phyloP scores from a whole-genome alignment of 768 basidiomycete genomes.

The Dioszegia aurantiaca region DNA sequence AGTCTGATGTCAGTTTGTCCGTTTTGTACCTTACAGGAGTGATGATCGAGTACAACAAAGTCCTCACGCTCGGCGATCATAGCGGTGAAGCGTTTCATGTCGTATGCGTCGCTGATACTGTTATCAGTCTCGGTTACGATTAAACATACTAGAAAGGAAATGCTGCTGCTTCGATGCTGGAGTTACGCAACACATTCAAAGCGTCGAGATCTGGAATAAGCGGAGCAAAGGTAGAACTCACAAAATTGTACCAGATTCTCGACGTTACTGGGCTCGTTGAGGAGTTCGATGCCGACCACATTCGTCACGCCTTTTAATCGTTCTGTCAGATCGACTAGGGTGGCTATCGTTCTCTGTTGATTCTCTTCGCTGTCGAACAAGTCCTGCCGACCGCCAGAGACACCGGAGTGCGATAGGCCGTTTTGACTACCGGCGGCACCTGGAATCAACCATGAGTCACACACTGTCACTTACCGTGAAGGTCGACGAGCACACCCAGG shows the following conservation, averaged over 20 bases:
- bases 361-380: slow-evolving; percentile 54
- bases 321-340: slow-evolving; percentile 54
- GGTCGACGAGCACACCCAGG: slow-evolving; percentile 47
- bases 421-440: slow-evolving; percentile 12
- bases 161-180: slow-evolving; percentile 36
- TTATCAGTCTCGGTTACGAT: not conserved
- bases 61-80: slow-evolving; percentile 43
- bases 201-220: slow-evolving; percentile 4
- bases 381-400: slow-evolving; percentile 44
- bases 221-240: not conserved
- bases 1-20: slow-evolving; percentile 17
- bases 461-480: slow-evolving; percentile 33
- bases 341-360: slow-evolving; percentile 54
- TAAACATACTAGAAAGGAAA: slow-evolving; percentile 45
- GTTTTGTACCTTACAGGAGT: slow-evolving; percentile 21
- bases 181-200: slow-evolving; percentile 1
- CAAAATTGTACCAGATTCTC: slow-evolving; percentile 37
- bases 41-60: slow-evolving; percentile 53
- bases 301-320: slow-evolving; percentile 50
- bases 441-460: not conserved
- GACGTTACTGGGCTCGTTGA: slow-evolving; percentile 49
- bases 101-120: slow-evolving; percentile 44
- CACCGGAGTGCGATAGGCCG: slow-evolving; percentile 42
- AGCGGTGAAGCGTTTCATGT: slow-evolving; percentile 38
- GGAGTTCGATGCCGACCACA: slow-evolving; percentile 48